Base-by-base conservation (phyloP, 768 basidiomycete species). In the Termitomyces sp. region DNA sequence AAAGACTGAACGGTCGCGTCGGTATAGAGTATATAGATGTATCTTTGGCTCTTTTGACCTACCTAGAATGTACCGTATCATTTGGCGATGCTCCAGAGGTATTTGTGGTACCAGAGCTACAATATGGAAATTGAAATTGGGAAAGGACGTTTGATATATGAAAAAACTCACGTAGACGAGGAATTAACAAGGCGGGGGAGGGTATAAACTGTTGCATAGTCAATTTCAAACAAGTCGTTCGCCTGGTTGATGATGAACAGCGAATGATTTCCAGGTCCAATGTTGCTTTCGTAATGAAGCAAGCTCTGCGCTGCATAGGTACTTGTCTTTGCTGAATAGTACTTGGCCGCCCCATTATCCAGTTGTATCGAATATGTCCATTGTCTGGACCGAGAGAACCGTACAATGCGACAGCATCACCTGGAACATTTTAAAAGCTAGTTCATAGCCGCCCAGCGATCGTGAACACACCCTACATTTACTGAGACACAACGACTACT, bases 321-420 rank as follows among this genome's bases (percentile, higher is more conserved):
- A n/a, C 15, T 27, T 4, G 31, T 11, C 8, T 20, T 20, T 3
- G 50, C 57, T 44, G 39, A 45, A 45, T 45, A 52, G 20, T 8
- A 36, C 18, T 34, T 31, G 31, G 50, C 12, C 13, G n/a, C 20
- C 33, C 18, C 20, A 24, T 58, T 18, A 24, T 58, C 57, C 12
- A 58, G 18, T 20, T 45, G 61, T 12, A 55, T 54, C 6, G 58
- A 47, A 55, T 56, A 62, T 15, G n/a, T 15, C 54, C 58, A 24
- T 62, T 51, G n/a, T 52, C 18, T 3, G 61, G 58, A 6, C 61
- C 57, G 2, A 62, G 48, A 12, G 61, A 55, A 30, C 61, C 61
- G 20, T 33, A 62, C 20, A 62, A n/a, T 9, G 54, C 54, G 11
- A 62, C 50, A 7, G 58, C 61, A 31, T 55, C 49, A 9, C 57